A percentile compares a stretch with the other conserved stretches of the same genome.
Conservation (phyloP, 768 basidiomycete species). For the Serendipita indica region DNA sequence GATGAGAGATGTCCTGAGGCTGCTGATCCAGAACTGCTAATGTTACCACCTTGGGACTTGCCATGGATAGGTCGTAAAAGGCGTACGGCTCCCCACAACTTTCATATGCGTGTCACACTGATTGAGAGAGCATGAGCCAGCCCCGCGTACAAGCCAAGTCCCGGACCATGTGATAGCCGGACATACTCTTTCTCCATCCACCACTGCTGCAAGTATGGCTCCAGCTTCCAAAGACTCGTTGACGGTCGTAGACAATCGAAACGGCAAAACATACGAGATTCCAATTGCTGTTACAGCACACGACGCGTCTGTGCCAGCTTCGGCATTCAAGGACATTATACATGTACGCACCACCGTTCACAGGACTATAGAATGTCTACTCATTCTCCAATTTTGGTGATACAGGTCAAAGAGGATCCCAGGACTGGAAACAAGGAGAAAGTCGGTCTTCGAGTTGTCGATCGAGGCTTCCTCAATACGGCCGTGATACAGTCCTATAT, state of each 20-base stretch:
- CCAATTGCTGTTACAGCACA: constrained; percentile 36
- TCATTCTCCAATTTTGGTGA: too few species aligned
- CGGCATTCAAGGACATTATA: constrained; percentile 63
- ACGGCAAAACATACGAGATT: constrained; percentile 58
- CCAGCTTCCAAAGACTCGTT: constrained; percentile 19
- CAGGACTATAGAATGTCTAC: too few species aligned
- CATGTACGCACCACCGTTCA: constrained; percentile 32
- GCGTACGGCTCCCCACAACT: too few species aligned
- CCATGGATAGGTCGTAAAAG: too few species aligned
- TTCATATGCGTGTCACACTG: too few species aligned
- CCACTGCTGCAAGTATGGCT: background rate
- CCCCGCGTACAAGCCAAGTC: too few species aligned
- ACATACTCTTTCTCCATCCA: background rate
- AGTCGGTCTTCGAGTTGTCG: constrained; percentile 54
- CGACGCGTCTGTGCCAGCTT: constrained; percentile 67
- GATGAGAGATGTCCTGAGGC: too few species aligned
- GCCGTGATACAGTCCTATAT: constrained; percentile 31
- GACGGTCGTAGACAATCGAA: constrained; percentile 70
- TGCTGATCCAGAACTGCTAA: too few species aligned
- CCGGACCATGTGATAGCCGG: too few species aligned
- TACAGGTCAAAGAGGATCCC: constrained; percentile 23
- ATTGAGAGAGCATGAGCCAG: too few species aligned
- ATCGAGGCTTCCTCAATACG: constrained; percentile 35
- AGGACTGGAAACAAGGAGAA: constrained; percentile 61
- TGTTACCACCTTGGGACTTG: too few species aligned